Percentiles rank a stretch among this genome's conserved stretches.
Evolutionary conservation across 1,139 yeast species (phyloP).

Genomic region (Candida gigantensis): DNA sequence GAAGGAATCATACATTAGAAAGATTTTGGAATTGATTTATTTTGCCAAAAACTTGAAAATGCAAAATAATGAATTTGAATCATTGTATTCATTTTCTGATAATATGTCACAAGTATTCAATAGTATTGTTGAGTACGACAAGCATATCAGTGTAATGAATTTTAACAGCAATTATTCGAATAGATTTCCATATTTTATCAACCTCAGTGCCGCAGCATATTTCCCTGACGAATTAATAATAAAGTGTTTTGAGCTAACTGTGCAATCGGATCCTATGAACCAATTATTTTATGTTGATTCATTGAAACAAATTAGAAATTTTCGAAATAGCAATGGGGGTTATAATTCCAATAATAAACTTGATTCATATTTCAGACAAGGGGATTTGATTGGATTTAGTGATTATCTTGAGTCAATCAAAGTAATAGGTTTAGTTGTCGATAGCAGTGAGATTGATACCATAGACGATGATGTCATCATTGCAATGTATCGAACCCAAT

Average conservation of each 20-base stretch:
- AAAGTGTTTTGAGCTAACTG: slow-evolving; percentile 59
- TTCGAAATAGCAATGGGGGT: slow-evolving; percentile 13
- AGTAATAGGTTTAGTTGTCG: slow-evolving; percentile 49
- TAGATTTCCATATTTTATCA: slow-evolving; percentile 38
- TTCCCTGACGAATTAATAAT: slow-evolving; percentile 65
- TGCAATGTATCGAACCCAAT: slow-evolving; percentile 47
- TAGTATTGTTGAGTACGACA: slow-evolving; percentile 46
- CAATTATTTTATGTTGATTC: slow-evolving; percentile 72
- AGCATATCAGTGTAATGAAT: slow-evolving; percentile 27
- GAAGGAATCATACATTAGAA: slow-evolving; percentile 52
- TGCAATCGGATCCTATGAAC: slow-evolving; percentile 53
- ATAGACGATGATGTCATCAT: slow-evolving; percentile 47
- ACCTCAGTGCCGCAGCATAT: slow-evolving; percentile 58
- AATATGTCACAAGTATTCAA: slow-evolving; percentile 37
- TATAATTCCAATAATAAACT: slow-evolving; percentile 20
- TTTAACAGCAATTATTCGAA: slow-evolving; percentile 16
- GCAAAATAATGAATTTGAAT: slow-evolving; percentile 32
- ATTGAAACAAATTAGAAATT: slow-evolving; percentile 19
- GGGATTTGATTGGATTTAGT: slow-evolving; percentile 57
- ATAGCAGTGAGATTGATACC: slow-evolving; percentile 11
- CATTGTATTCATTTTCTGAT: slow-evolving; percentile 40
- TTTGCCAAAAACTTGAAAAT: slow-evolving; percentile 33
- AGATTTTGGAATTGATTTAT: slow-evolving; percentile 48
- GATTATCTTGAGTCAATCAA: slow-evolving; percentile 60
- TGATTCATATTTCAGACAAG: slow-evolving; percentile 53